Evolutionary conservation across 352 stramenopile species (phyloP), one percentile per base, ranked within the genome.

Genomic region (Phytopythium oedochilum): DNA sequence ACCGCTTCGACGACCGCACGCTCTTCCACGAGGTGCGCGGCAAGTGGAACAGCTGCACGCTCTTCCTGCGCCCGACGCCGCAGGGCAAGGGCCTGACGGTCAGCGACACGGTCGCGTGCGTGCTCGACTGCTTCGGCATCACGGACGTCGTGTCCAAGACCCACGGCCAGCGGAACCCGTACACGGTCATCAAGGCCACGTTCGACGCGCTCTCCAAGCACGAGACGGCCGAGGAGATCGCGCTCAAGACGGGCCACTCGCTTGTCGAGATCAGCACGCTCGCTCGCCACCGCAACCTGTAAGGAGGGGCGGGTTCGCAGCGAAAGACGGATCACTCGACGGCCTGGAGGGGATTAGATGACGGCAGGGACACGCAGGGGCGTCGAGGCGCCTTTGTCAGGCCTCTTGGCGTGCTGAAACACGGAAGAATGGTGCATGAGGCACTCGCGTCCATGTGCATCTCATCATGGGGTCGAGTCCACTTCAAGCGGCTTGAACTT

Each of bases 41-140:
- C 63, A 97, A 96, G 69, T 97, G 97, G 80, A 98, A 98, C 77
- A 97, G 83, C 50, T 98, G 88, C 69, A 96, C 85, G 61, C 83
- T 98, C 10, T 88, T 93, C 53, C 70, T 98, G 31, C 75, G 89
- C 39, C 83, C 91, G 49, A 63, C 80, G 42, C 76, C 80, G 12
- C 76, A 80, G 57, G 80, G 77, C 58, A 88, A 88, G 61, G 83
- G 83, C 23, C 65, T 87, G 22, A 89, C 77, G 18, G 83, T 92
- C 14, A 91, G 80, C 42, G 83, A 92, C 71, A 89, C 79, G 18
- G 80, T 92, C 15, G 73, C 80, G 15, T 92, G 83, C 66, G 83
- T 89, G 68, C 66, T 92, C 18, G 76, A 90, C 66, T 90, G 79
- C 71, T 96, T 98, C 66, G 96, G 96, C 46, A 97, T 98, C 64